Evolutionary conservation across 768 basidiomycete genomes (phyloP).

Genomic region (Mycena metata): DNA sequence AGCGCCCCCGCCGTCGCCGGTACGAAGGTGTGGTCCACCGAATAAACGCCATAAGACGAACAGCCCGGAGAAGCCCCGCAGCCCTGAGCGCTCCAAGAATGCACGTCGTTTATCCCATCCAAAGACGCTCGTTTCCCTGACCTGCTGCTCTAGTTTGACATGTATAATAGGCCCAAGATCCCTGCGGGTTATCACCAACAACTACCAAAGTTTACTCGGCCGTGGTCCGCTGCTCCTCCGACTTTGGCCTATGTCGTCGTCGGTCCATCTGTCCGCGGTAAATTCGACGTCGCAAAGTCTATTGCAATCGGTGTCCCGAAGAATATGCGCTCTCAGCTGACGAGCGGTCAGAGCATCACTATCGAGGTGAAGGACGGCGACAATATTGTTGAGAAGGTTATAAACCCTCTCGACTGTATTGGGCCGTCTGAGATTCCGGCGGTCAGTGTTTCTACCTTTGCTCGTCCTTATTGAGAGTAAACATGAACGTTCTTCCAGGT

Average conservation of each 20-base stretch:
- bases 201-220: slow-evolving; percentile 34
- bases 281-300: slow-evolving; percentile 40
- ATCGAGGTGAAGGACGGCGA: slow-evolving; percentile 35
- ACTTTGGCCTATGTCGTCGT: slow-evolving; percentile 52
- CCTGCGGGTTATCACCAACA: slow-evolving; percentile 39
- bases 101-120: background rate
- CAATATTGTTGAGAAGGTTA: slow-evolving; percentile 23
- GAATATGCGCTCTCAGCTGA: slow-evolving; percentile 33
- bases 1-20: slow-evolving; percentile 36
- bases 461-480: background rate
- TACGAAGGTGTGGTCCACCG: slow-evolving; percentile 7
- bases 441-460: slow-evolving; percentile 47
- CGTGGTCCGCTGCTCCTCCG: slow-evolving; percentile 33
- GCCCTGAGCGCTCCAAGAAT: slow-evolving; percentile 23
- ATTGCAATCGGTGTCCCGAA: slow-evolving; percentile 34
- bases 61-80: slow-evolving; percentile 20
- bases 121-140: background rate
- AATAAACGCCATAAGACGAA: slow-evolving; percentile 31
- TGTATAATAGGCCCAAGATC: slow-evolving; percentile 32
- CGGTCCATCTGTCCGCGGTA: slow-evolving; percentile 53
- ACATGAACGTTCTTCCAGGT: slow-evolving; percentile 54
- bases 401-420: slow-evolving; percentile 34
- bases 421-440: slow-evolving; percentile 60
- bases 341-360: slow-evolving; percentile 27
- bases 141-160: slow-evolving; percentile 24